A percentile compares a stretch with the other conserved stretches of the same genome.
Evolutionary conservation across 2,329 filamentous ascomycete genomes (phyloP).

Genomic region (Pseudocercospora ulei): DNA sequence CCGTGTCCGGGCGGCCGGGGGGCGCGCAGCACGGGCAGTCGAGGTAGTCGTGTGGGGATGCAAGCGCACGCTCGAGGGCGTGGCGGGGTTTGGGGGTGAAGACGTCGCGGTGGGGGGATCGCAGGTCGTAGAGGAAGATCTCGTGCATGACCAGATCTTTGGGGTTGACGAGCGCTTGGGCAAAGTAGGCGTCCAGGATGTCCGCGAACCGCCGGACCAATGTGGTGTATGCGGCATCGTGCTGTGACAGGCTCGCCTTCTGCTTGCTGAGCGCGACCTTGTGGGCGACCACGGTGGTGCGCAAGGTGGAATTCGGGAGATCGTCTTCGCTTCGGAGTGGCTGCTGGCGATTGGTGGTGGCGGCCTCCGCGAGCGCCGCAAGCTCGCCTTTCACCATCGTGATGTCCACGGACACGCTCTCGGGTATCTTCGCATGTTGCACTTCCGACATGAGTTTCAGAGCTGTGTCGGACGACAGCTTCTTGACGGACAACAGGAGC

Average conservation of each 20-base stretch:
- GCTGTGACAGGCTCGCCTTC: conserved; percentile 57
- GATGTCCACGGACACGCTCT: conserved; percentile 1
- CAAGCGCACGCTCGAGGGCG: conserved; percentile 61
- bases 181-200: conserved; percentile 44
- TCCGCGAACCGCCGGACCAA: conserved; percentile 51
- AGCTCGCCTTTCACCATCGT: conserved; percentile 21
- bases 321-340: conserved; percentile 65
- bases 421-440: conserved; percentile 10
- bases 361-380: conserved; percentile 20
- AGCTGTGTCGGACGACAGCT: conserved; percentile 49
- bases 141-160: conserved; percentile 55
- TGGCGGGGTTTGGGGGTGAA: conserved; percentile 64
- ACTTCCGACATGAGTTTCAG: conserved; percentile 34
- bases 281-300: conserved; percentile 71
- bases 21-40: conserved; percentile 57
- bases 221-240: conserved; percentile 60
- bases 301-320: conserved; percentile 56
- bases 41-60: conserved; percentile 66
- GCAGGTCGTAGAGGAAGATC: conserved; percentile 64
- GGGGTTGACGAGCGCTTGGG: conserved; percentile 41
- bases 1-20: conserved; percentile 35
- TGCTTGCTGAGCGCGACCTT: conserved; percentile 71
- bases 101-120: conserved; percentile 59
- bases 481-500: conserved; percentile 51
- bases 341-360: conserved; percentile 13